These are phyloP conservation scores for Bryum argenteum DNA, from an alignment of 225 moss, liverwort and hornwort genomes.

Conservation along the genomic window DNA sequence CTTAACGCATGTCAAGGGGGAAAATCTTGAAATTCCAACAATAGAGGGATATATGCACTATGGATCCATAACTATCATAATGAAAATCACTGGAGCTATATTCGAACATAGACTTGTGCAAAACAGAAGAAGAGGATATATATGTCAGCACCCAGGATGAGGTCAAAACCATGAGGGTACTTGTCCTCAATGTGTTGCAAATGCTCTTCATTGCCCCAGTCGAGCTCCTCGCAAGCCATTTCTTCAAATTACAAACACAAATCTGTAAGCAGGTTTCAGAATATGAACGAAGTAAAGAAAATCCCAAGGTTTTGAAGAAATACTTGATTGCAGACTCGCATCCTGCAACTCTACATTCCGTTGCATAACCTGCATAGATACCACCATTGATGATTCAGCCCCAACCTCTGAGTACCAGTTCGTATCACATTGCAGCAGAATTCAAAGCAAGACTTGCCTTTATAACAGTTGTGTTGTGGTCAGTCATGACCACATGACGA, in stretches of 20 bases:
- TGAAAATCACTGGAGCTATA: too few relatives aligned
- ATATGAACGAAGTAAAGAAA: not conserved
- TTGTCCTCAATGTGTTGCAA: conserved; percentile 56
- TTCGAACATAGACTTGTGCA: too few relatives aligned
- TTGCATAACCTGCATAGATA: conserved; percentile 74
- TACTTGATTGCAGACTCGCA: conserved; percentile 41
- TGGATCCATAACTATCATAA: too few relatives aligned
- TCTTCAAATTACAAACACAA: conserved; percentile 39
- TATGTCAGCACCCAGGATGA: conserved; percentile 87
- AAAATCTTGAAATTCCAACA: too few relatives aligned
- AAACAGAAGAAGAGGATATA: conserved; percentile 68
- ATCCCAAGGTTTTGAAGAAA: not conserved
- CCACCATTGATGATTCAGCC: conserved; percentile 6
- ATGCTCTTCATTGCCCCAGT: conserved; percentile 75
- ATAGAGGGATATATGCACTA: too few relatives aligned
- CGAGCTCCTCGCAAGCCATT: conserved; percentile 75
- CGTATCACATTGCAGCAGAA: not conserved
- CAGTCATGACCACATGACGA: conserved; percentile 81
- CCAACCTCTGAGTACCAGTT: not conserved
- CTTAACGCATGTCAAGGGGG: too few relatives aligned
- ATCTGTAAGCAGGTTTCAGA: not conserved
- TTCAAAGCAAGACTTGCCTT: conserved; percentile 58
- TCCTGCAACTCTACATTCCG: conserved; percentile 75
- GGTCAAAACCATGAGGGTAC: conserved; percentile 72
- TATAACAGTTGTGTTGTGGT: conserved; percentile 79